Evolutionary conservation across 2,329 filamentous ascomycete species (phyloP).

Genomic region (Drechslera avenae): DNA sequence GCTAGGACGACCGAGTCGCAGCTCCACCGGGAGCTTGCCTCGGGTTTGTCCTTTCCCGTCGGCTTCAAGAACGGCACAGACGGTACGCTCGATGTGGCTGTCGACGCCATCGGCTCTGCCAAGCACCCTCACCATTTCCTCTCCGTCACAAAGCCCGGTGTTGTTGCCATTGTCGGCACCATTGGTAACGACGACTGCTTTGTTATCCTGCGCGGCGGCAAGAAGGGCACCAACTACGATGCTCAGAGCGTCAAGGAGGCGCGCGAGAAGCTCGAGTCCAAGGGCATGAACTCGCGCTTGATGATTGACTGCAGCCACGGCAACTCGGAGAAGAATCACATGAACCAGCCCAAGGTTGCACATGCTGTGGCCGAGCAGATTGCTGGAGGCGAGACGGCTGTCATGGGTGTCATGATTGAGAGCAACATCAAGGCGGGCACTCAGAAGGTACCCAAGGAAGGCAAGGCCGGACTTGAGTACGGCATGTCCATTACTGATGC

Average conservation of each 20-base stretch:
- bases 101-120: conserved; percentile 94
- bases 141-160: conserved; percentile 93
- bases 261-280: conserved; percentile 76
- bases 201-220: conserved; percentile 91
- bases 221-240: conserved; percentile 93
- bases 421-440: conserved; percentile 93
- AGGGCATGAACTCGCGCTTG: conserved; percentile 74
- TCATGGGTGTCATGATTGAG: conserved; percentile 99
- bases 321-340: conserved; percentile 94
- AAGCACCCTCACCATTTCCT: conserved; percentile 94
- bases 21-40: conserved; percentile 91
- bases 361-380: conserved; percentile 83
- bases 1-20: conserved; percentile 97
- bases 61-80: conserved; percentile 99
- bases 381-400: conserved; percentile 76
- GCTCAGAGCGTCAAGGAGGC: conserved; percentile 81
- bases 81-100: conserved; percentile 83
- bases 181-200: conserved; percentile 97
- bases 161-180: conserved; percentile 93
- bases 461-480: conserved; percentile 83
- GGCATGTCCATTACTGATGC: conserved; percentile 97
- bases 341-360: conserved; percentile 95
- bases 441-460: conserved; percentile 90
- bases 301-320: conserved; percentile 99
- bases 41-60: conserved; percentile 92